Conservation (phyloP, 768 basidiomycete species). For the Albatrellus ellisii region DNA sequence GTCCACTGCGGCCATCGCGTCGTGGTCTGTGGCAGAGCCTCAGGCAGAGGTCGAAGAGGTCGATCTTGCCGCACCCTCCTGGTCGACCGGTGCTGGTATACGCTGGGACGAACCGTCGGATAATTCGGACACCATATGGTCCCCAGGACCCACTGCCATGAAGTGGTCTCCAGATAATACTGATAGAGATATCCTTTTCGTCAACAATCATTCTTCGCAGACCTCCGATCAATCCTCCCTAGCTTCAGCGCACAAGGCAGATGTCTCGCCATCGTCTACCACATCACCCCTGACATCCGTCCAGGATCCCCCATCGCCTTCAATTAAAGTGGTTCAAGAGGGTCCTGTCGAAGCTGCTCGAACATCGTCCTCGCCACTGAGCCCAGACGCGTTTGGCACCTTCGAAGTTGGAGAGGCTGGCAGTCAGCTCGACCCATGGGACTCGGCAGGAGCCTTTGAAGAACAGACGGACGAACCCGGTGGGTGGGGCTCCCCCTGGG, state of each 20-base stretch:
- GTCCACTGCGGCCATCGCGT: background rate
- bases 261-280: background rate
- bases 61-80: conserved; percentile 44
- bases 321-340: background rate
- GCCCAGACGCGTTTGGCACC: conserved; percentile 43
- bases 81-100: conserved; percentile 33
- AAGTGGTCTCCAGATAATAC: conserved; percentile 22
- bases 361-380: too few species aligned
- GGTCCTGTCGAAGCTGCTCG: background rate
- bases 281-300: background rate
- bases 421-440: conserved; percentile 24
- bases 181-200: conserved; percentile 26
- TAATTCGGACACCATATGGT: conserved; percentile 30
- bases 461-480: conserved; percentile 13
- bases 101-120: conserved; percentile 37
- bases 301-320: background rate
- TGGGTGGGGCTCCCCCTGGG: conserved; percentile 22
- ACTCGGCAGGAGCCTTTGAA: conserved; percentile 15
- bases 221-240: background rate
- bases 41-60: conserved; percentile 30
- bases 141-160: conserved; percentile 13
- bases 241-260: too few species aligned
- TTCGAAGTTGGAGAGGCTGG: conserved; percentile 38
- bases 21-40: conserved; percentile 6
- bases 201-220: background rate